Conservation (phyloP, 352 stramenopile genomes). For the Globisporangium abappressorium region DNA sequence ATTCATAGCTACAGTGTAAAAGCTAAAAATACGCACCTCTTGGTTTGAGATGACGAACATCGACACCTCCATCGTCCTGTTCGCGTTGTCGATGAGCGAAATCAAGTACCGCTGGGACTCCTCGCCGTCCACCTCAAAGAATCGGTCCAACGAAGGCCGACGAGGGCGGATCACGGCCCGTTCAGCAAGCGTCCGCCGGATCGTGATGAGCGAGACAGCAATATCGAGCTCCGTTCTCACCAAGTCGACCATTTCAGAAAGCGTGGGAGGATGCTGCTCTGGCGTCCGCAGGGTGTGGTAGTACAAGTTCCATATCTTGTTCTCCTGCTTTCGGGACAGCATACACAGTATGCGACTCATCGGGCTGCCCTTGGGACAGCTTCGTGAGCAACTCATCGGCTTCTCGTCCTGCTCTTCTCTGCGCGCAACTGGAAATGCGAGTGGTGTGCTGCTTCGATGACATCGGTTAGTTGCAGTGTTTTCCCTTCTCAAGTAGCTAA, state of each 20-base stretch:
- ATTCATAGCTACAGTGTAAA: too few relatives aligned
- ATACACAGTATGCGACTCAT: too few relatives aligned
- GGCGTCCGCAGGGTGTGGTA: neutral
- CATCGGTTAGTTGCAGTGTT: too few relatives aligned
- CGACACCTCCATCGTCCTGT: too few relatives aligned
- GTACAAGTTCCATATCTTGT: too few relatives aligned
- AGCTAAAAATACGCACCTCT: neutral
- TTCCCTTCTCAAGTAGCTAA: too few relatives aligned
- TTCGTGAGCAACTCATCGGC: too few relatives aligned
- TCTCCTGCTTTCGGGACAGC: too few relatives aligned
- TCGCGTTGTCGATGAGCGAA: neutral
- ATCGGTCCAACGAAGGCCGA: neutral
- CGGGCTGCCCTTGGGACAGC: too few relatives aligned
- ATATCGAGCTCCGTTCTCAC: neutral
- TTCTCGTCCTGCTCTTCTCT: too few relatives aligned
- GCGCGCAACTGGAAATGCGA: too few relatives aligned
- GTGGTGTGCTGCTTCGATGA: too few relatives aligned
- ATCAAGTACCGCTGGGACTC: neutral
- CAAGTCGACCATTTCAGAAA: neutral
- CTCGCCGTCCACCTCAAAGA: neutral
- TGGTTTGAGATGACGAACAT: neutral
- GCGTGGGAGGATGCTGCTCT: neutral
- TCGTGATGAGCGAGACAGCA: neutral
- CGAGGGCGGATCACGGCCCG: neutral
- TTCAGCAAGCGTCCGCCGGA: neutral